Conservation (phyloP, 805 yeast species). For the Hanseniaspora occidentalis region DNA sequence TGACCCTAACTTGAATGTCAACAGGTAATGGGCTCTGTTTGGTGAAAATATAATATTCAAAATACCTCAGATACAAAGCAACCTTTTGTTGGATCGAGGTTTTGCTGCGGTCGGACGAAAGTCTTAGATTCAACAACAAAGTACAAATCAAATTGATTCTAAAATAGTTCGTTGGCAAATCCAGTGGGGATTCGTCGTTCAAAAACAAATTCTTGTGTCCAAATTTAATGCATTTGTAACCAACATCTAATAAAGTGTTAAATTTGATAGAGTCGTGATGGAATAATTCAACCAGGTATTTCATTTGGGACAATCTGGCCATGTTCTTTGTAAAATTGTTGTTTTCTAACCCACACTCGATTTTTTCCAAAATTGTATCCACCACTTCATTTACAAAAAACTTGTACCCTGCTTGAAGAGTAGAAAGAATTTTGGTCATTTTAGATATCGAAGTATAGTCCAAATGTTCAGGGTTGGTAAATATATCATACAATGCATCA, state of each 20-base stretch:
- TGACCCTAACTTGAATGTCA: slow-evolving; percentile 45
- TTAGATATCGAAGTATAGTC: slow-evolving; percentile 41
- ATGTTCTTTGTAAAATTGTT: slow-evolving; percentile 50
- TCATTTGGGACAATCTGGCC: slow-evolving; percentile 46
- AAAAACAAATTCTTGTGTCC: slow-evolving; percentile 56
- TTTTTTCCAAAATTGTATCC: slow-evolving; percentile 54
- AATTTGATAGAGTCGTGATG: slow-evolving; percentile 35
- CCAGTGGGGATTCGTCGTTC: slow-evolving; percentile 31
- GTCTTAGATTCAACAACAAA: slow-evolving; percentile 26
- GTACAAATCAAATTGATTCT: slow-evolving; percentile 45
- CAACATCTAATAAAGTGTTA: slow-evolving; percentile 35
- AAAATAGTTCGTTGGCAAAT: slow-evolving; percentile 57
- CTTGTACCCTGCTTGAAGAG: slow-evolving; percentile 24
- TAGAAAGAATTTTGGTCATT: slow-evolving; percentile 37
- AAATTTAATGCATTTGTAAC: slow-evolving; percentile 44
- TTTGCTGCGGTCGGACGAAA: slow-evolving; percentile 9
- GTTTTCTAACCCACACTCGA: slow-evolving; percentile 51
- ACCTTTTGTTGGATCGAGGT: slow-evolving; percentile 16
- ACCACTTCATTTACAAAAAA: slow-evolving; percentile 34
- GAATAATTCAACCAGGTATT: slow-evolving; percentile 46
- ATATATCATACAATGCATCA: slow-evolving; percentile 27
- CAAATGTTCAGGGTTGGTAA: slow-evolving; percentile 49
- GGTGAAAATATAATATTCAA: slow-evolving; percentile 59
- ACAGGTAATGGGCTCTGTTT: slow-evolving; percentile 52
- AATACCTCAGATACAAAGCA: slow-evolving; percentile 36